Evolutionary conservation across 441 rosid genomes (phyloP).

Genomic region (Theobroma grandiflorum): DNA sequence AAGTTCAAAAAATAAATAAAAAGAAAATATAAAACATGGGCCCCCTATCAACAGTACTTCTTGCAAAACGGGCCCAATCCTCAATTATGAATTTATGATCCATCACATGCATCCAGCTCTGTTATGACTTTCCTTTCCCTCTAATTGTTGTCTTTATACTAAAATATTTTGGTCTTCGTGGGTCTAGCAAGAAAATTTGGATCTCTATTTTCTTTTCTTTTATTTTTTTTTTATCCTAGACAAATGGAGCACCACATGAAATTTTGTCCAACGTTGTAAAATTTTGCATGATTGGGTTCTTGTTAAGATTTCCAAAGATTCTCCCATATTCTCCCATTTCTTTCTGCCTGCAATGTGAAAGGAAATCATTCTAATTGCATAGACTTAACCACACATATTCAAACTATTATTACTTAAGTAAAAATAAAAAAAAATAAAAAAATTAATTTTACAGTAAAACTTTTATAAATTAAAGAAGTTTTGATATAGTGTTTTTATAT

Average conservation of each 20-base stretch:
- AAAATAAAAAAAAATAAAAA: too few relatives aligned
- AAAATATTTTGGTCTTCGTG: background rate
- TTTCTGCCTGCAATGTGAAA: background rate
- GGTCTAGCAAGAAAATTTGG: background rate
- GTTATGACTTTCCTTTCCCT: background rate
- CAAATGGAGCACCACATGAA: background rate
- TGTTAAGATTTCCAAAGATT: too few relatives aligned
- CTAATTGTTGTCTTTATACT: background rate
- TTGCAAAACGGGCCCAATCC: constrained; percentile 16
- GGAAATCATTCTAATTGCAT: background rate
- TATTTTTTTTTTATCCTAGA: background rate
- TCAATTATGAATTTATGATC: constrained; percentile 18
- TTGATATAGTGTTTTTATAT: too few relatives aligned
- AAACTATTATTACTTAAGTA: too few relatives aligned
- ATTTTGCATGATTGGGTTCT: too few relatives aligned
- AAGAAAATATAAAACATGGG: background rate
- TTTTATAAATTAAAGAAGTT: too few relatives aligned
- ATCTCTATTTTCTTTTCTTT: too few relatives aligned
- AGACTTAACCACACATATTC: background rate
- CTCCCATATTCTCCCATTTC: too few relatives aligned
- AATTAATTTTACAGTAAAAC: too few relatives aligned
- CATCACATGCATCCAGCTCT: constrained; percentile 12
- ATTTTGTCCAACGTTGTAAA: background rate
- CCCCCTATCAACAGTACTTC: constrained; percentile 4
- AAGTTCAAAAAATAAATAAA: background rate